phyloP scores from a whole-genome alignment of 31 red algal genomes.

The Porphyra umbilicalis region DNA sequence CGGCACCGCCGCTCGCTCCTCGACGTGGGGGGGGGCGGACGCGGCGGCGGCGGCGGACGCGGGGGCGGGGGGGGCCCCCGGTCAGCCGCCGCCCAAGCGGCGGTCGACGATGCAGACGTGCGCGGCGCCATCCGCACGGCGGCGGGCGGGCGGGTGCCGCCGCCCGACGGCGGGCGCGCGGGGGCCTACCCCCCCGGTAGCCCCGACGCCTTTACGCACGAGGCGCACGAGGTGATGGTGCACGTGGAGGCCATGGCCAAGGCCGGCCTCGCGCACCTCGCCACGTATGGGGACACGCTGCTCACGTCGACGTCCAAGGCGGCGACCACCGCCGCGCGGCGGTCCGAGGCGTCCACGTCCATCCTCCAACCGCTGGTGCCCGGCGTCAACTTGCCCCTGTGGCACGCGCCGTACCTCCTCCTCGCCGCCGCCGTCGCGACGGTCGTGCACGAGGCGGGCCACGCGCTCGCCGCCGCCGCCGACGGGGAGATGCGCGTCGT shows the following conservation, averaged over 20 bases:
- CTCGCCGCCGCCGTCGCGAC: slow-evolving; percentile 42
- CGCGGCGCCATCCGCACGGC: background rate
- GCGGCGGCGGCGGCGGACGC: background rate
- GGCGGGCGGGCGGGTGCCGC: background rate
- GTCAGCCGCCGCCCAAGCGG: background rate
- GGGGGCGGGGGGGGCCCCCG: background rate
- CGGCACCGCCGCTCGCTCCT: background rate
- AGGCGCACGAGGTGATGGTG: background rate
- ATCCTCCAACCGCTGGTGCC: slow-evolving; percentile 41
- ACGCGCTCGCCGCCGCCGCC: slow-evolving; percentile 51
- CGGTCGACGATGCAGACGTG: too few species aligned
- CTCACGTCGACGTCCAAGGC: too few species aligned
- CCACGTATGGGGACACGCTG: background rate
- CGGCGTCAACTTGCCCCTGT: slow-evolving; percentile 41
- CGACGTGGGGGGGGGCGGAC: background rate
- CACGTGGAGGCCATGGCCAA: background rate
- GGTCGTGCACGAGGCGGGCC: slow-evolving; percentile 68
- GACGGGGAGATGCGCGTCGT: slow-evolving; percentile 26
- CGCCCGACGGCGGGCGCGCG: background rate
- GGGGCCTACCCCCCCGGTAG: background rate
- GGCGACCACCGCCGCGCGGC: background rate
- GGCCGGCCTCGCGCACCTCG: background rate
- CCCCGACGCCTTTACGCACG: background rate
- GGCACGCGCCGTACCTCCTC: slow-evolving; percentile 37
- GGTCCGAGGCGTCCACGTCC: background rate